Percentiles rank a stretch among this genome's conserved stretches.
phyloP scores from a whole-genome alignment of 108 stramenopile genomes.

The Seminavis robusta region DNA sequence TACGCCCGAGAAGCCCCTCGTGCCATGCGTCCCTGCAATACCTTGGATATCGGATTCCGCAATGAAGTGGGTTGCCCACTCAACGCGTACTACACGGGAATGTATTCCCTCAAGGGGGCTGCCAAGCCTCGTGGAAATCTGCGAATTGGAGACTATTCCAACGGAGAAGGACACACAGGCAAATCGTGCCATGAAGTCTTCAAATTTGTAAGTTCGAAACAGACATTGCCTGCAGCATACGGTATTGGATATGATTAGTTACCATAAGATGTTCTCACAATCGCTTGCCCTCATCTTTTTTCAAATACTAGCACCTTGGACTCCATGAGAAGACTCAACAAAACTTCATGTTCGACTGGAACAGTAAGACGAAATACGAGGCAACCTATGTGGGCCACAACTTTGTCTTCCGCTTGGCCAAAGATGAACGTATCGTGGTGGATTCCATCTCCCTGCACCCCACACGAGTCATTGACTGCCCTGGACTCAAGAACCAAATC shows the following conservation, averaged over 20 bases:
- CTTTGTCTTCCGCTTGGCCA: conserved; percentile 38
- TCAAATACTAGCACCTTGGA: not conserved
- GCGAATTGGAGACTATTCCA: no score
- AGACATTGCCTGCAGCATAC: no score
- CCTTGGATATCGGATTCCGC: conserved; percentile 34
- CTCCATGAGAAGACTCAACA: not conserved
- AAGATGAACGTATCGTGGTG: conserved; percentile 26
- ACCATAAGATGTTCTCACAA: no score
- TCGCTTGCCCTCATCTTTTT: no score
- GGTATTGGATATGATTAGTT: no score
- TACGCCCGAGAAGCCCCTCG: conserved; percentile 7
- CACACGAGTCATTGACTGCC: conserved; percentile 40
- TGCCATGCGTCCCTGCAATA: conserved; percentile 23
- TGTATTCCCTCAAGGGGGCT: no score
- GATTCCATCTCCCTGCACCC: conserved; percentile 30
- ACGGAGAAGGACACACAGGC: not conserved
- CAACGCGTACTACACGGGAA: conserved; percentile 37
- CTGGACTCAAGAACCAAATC: conserved; percentile 25
- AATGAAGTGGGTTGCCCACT: conserved; percentile 46
- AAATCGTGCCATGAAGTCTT: conserved; percentile 32
- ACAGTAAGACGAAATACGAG: conserved; percentile 40
- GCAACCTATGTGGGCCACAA: conserved; percentile 39
- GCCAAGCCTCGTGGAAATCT: no score
- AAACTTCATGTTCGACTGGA: conserved; percentile 42
- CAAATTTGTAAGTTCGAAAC: no score